phyloP scores from a whole-genome alignment of 2,329 filamentous ascomycete genomes.

The Aspergillus intermedius region DNA sequence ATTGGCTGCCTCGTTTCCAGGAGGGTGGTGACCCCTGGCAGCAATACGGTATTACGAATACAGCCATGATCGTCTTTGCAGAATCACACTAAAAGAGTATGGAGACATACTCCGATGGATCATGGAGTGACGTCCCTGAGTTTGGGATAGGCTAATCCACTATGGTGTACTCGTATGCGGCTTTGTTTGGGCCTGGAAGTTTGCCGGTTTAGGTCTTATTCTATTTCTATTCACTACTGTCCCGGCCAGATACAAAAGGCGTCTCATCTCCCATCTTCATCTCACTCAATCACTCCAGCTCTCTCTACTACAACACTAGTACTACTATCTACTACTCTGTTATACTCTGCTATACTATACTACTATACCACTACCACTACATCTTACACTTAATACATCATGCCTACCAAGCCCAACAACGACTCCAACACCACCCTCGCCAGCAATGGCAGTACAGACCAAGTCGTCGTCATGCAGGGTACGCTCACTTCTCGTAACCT shows the following conservation, averaged over 20 bases:
- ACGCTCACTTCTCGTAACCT: conserved; percentile 11
- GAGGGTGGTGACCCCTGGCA: not conserved
- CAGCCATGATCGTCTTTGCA: not conserved
- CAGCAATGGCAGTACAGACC: conserved; percentile 23
- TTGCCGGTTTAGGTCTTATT: not conserved
- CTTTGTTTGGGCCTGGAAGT: not conserved
- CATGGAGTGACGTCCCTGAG: not conserved
- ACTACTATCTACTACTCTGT: not conserved
- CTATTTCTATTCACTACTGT: not conserved
- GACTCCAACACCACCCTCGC: conserved; percentile 31
- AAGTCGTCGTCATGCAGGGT: conserved; percentile 26
- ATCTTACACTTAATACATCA: conserved; percentile 16
- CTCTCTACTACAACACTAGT: not conserved
- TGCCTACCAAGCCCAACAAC: conserved; percentile 31
- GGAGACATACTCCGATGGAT: not conserved
- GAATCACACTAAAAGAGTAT: not conserved
- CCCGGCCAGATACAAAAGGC: not conserved
- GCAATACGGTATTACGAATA: not conserved
- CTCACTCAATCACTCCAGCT: not conserved
- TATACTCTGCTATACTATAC: conserved; percentile 1
- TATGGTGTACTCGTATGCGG: not conserved
- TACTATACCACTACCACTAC: conserved; percentile 5
- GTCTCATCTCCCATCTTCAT: conserved; percentile 1
- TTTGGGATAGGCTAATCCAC: not conserved
- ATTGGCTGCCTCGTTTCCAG: not conserved